Conservation (phyloP, 2,329 filamentous ascomycete genomes). For the Penicillium sp. region DNA sequence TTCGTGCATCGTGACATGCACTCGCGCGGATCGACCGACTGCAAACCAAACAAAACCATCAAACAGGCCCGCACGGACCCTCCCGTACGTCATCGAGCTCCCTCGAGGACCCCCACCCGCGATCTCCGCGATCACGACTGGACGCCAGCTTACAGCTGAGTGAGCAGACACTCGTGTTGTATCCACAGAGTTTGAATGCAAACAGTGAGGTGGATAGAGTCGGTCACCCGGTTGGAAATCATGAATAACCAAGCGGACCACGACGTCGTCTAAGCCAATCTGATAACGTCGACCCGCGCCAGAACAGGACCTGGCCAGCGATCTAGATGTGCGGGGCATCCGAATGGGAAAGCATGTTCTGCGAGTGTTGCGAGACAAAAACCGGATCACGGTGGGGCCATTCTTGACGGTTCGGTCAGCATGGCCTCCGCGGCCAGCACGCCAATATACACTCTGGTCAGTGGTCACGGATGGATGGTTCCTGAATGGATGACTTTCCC, state of each 20-base stretch:
- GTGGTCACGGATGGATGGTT: neutral
- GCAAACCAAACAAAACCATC: conserved; percentile 5
- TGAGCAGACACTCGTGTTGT: too few species aligned
- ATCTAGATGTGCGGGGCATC: conserved; percentile 21
- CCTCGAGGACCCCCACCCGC: conserved; percentile 6
- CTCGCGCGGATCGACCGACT: neutral
- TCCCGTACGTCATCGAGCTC: conserved; percentile 8
- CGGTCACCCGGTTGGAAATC: conserved; percentile 5
- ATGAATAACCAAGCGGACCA: conserved; percentile 2
- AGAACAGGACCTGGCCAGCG: conserved; percentile 2
- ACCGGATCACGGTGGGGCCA: conserved; percentile 11
- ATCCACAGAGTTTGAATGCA: conserved; percentile 4
- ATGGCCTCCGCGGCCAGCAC: neutral
- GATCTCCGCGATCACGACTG: neutral
- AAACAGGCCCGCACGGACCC: conserved; percentile 16
- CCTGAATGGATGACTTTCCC: neutral
- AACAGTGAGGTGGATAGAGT: conserved; percentile 8
- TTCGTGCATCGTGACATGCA: too few species aligned
- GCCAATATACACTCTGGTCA: neutral
- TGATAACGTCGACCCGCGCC: conserved; percentile 7
- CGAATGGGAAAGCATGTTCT: conserved; percentile 16
- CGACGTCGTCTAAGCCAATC: conserved; percentile 10
- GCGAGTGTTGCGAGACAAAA: conserved; percentile 10
- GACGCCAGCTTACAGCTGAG: too few species aligned
- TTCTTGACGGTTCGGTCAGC: conserved; percentile 4